phyloP scores from a whole-genome alignment of 306 rosid species.

The Vicia sativa region DNA sequence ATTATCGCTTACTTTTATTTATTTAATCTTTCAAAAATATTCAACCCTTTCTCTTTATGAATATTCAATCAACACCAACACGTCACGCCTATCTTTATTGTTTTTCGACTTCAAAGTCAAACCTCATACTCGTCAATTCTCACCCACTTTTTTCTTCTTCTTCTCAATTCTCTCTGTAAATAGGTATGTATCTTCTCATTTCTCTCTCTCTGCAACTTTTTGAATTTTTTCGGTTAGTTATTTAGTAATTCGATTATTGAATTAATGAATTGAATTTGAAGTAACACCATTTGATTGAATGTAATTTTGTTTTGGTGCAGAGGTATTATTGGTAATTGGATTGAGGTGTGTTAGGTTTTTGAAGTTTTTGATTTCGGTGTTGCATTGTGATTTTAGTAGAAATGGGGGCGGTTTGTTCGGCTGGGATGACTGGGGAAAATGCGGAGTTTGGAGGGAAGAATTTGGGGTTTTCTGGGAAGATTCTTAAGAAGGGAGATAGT shows the following conservation, averaged over 20 bases:
- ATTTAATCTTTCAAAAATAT: conserved; percentile 11
- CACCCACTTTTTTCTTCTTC: conserved; percentile 10
- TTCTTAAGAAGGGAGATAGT: conserved; percentile 45
- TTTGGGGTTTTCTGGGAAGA: conserved; percentile 55
- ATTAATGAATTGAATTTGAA: background rate
- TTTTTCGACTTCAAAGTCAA: conserved; percentile 11
- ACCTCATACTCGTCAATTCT: conserved; percentile 39
- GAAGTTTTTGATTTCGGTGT: background rate
- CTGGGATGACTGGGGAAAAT: conserved; percentile 51
- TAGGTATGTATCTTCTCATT: conserved; percentile 30
- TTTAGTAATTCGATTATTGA: background rate
- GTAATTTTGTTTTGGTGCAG: background rate
- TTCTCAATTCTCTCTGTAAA: conserved; percentile 8
- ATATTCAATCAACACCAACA: background rate
- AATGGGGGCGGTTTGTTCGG: conserved; percentile 89
- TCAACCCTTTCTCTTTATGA: conserved; percentile 36
- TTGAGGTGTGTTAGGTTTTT: no score
- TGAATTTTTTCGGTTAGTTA: background rate
- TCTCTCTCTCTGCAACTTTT: background rate
- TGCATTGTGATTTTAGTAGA: background rate
- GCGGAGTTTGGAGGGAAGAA: conserved; percentile 39
- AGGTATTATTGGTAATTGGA: no score
- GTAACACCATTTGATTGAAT: background rate
- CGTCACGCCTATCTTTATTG: conserved; percentile 24
- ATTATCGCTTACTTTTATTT: conserved; percentile 30